phyloP scores from a whole-genome alignment of 2,329 filamentous ascomycete genomes.

The Fusarium sp. region DNA sequence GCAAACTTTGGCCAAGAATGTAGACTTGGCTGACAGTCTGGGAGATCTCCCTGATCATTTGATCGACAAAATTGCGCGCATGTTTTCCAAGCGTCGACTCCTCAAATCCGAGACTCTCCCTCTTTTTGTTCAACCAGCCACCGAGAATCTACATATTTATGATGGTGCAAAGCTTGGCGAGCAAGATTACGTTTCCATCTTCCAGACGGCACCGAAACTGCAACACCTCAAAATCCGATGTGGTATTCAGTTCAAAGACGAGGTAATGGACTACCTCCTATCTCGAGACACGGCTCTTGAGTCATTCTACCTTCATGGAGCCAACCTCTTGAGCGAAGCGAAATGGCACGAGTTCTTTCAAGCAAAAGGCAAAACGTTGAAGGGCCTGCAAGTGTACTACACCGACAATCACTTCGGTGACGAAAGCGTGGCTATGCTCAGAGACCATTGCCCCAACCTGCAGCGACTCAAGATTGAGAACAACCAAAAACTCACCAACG shows the following conservation, averaged over 20 bases:
- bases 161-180: slow-evolving; percentile 76
- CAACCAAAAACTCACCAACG: slow-evolving; percentile 80
- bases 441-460: slow-evolving; percentile 76
- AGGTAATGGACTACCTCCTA: slow-evolving; percentile 84
- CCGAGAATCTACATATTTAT: slow-evolving; percentile 69
- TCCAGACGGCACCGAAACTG: slow-evolving; percentile 80
- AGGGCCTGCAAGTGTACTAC: slow-evolving; percentile 83
- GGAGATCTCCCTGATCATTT: slow-evolving; percentile 70
- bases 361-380: slow-evolving; percentile 75
- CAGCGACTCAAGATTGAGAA: slow-evolving; percentile 84
- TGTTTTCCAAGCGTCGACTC: slow-evolving; percentile 73
- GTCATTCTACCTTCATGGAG: slow-evolving; percentile 83
- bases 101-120: slow-evolving; percentile 68
- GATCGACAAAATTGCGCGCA: slow-evolving; percentile 72
- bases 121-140: slow-evolving; percentile 69
- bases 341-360: slow-evolving; percentile 81
- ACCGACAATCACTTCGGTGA: slow-evolving; percentile 88
- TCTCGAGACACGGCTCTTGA: slow-evolving; percentile 79
- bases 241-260: slow-evolving; percentile 92
- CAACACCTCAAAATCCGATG: slow-evolving; percentile 83
- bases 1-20: slow-evolving; percentile 74
- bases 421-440: slow-evolving; percentile 74
- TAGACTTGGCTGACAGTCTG: slow-evolving; percentile 73
- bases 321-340: slow-evolving; percentile 84
- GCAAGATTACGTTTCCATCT: slow-evolving; percentile 85